A percentile compares a stretch with the other conserved stretches of the same genome.
These are phyloP conservation scores for Dothidotthia symphoricarpi DNA, from an alignment of 2,329 filamentous ascomycete genomes.

Conservation along the genomic window DNA sequence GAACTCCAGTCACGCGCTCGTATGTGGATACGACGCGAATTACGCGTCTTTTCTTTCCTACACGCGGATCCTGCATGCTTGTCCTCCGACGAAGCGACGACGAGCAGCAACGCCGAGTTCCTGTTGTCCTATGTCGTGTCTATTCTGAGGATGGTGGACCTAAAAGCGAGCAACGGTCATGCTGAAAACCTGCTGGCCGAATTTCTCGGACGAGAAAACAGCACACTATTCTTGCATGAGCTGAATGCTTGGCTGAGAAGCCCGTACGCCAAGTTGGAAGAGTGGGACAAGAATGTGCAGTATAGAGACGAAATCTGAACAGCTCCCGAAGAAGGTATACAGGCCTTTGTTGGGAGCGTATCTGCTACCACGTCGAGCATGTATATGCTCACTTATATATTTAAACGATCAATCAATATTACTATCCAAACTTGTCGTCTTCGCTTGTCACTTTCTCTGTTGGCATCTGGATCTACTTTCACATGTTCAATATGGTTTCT, in stretches of 20 bases:
- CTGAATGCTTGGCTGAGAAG: conserved; percentile 78
- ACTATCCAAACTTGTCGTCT: too few relatives aligned
- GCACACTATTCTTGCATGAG: conserved; percentile 79
- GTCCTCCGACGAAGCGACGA: conserved; percentile 20
- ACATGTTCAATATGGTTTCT: too few relatives aligned
- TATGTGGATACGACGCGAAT: conserved; percentile 78
- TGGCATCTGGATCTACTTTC: too few relatives aligned
- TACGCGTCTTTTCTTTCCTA: conserved; percentile 79
- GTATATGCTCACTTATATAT: too few relatives aligned
- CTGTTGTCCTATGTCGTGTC: conserved; percentile 82
- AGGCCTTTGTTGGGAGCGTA: too few relatives aligned
- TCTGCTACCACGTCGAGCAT: too few relatives aligned
- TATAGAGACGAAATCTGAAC: conserved; percentile 51
- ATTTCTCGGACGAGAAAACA: conserved; percentile 72
- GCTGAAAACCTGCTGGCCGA: conserved; percentile 77
- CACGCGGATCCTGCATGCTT: conserved; percentile 39
- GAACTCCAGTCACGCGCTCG: conserved; percentile 73
- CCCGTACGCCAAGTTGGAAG: conserved; percentile 67
- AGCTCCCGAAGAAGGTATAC: conserved; percentile 1
- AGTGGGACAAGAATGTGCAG: conserved; percentile 80
- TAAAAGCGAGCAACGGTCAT: conserved; percentile 73
- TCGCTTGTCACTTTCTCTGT: too few relatives aligned
- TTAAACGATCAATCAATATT: too few relatives aligned
- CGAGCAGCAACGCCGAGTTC: conserved; percentile 73
- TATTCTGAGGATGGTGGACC: conserved; percentile 77